Percentiles rank a stretch among this genome's conserved stretches.
Evolutionary conservation across 805 yeast genomes (phyloP).

Genomic region (Yamadazyma takamatsuzukensis): DNA sequence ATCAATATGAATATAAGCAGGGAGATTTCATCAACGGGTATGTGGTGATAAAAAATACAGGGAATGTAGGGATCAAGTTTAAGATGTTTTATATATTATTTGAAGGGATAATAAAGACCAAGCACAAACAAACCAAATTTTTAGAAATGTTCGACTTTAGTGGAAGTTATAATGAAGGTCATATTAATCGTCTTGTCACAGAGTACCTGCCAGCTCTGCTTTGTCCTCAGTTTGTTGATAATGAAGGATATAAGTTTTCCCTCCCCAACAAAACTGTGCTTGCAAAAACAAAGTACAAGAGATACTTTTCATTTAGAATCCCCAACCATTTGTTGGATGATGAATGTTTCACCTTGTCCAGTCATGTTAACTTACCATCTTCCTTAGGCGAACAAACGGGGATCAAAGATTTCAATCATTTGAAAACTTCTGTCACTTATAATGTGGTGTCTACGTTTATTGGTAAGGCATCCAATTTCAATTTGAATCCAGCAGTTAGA

Average conservation of each 20-base stretch:
- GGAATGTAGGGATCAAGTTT: constrained; percentile 44
- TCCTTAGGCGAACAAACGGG: constrained; percentile 25
- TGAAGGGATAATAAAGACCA: constrained; percentile 41
- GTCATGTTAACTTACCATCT: constrained; percentile 36
- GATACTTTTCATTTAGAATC: constrained; percentile 40
- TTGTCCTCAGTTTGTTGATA: constrained; percentile 3
- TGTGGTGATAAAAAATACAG: constrained; percentile 39
- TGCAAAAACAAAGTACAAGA: constrained; percentile 21
- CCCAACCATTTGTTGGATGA: constrained; percentile 35
- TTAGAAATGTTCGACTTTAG: constrained; percentile 48
- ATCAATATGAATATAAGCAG: constrained; percentile 50
- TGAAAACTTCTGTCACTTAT: constrained; percentile 26
- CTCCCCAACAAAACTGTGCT: constrained; percentile 1
- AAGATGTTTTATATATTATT: constrained; percentile 60
- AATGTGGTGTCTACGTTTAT: constrained; percentile 35
- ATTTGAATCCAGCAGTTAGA: constrained; percentile 14
- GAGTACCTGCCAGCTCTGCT: constrained; percentile 14
- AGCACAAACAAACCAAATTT: constrained; percentile 21
- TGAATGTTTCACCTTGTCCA: constrained; percentile 25
- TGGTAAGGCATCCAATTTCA: constrained; percentile 34
- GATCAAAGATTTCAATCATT: constrained; percentile 26
- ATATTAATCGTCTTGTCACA: constrained; percentile 27
- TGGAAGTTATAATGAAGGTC: constrained; percentile 47
- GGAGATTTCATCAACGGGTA: constrained; percentile 69
- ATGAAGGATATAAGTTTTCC: constrained; percentile 4